Base-by-base conservation (phyloP, 1,284 basidiomycete species). In the Phlebopus sp. region DNA sequence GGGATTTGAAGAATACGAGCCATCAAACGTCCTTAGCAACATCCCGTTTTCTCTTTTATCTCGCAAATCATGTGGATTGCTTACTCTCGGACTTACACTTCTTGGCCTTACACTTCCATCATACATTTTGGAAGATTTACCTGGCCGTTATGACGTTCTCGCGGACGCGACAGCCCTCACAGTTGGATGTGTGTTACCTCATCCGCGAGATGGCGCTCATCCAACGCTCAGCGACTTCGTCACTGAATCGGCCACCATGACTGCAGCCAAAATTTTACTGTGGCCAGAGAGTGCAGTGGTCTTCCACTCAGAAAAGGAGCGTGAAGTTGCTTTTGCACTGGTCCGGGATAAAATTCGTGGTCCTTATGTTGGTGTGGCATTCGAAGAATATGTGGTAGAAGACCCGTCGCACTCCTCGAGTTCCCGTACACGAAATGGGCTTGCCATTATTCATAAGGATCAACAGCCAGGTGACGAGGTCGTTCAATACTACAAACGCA, bases 281-380 rank as follows among this genome's bases (percentile, higher is more conserved):
- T 91, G 88, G 87, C 88, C 88, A 0, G 89, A 91, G 65, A 80
- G 81, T 5, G 86, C 87, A 0, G 79, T 90, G 0, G 63, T 67
- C 2, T 90, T 90, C 57, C 68, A 74, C 27, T 75, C 71, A 19
- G 63, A 65, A 11, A 56, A 55, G 14, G 80, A 81, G 42, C 76
- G 76, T 48, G 69, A 78, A 13, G 66, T 63, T 7, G 78, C 75
- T 0, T 76, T 90, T 49, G 56, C 65, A 2, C 47, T 56, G 41
- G 68, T 89, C 2, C 69, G 67, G 15, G 18, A 59, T 0, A 50
- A 60, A 2, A 52, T 69, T 19, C 49, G 61, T 36, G 63, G 72
- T 50, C 58, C 74, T 55, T 62, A 78, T 55, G 70, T 86, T 52
- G 88, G 81, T 0, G 77, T 90, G 3, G 79, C 81, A 0, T 91